phyloP scores from a whole-genome alignment of 2,329 filamentous ascomycete genomes.

The Fusarium temperatum region DNA sequence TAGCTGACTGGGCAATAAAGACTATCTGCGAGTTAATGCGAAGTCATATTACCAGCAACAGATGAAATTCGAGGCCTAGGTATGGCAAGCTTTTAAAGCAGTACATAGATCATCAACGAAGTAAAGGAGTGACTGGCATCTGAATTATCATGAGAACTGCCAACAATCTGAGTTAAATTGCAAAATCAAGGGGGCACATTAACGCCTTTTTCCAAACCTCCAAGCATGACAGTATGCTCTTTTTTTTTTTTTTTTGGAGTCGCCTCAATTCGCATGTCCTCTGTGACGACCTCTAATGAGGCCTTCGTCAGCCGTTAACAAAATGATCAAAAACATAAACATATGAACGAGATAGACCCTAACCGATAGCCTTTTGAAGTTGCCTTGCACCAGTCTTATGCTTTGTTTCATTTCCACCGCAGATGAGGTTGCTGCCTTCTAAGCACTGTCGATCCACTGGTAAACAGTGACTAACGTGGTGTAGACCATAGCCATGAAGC shows the following conservation, averaged over 20 bases:
- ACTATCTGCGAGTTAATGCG: background rate
- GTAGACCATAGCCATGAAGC: slow-evolving; percentile 74
- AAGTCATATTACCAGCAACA: background rate
- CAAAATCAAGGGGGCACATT: background rate
- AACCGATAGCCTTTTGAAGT: slow-evolving; percentile 22
- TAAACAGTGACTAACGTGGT: slow-evolving; percentile 69
- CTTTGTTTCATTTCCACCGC: background rate
- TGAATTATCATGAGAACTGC: slow-evolving; percentile 7
- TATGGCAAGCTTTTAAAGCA: background rate
- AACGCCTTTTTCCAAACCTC: slow-evolving; percentile 11
- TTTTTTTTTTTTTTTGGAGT: background rate
- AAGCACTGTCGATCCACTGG: slow-evolving; percentile 47
- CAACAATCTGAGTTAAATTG: slow-evolving; percentile 7
- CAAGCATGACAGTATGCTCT: background rate
- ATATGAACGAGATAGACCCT: background rate
- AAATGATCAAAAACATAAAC: background rate
- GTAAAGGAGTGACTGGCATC: background rate
- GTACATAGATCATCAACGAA: background rate
- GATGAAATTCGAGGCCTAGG: background rate
- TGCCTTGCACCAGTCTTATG: slow-evolving; percentile 22
- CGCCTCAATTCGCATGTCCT: background rate
- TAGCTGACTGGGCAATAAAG: background rate
- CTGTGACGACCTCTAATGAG: background rate
- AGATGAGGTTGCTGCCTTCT: background rate
- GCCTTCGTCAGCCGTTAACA: background rate